Evolutionary conservation across 148 eudicot genomes (phyloP).

Genomic region (Talinum fruticosum): DNA sequence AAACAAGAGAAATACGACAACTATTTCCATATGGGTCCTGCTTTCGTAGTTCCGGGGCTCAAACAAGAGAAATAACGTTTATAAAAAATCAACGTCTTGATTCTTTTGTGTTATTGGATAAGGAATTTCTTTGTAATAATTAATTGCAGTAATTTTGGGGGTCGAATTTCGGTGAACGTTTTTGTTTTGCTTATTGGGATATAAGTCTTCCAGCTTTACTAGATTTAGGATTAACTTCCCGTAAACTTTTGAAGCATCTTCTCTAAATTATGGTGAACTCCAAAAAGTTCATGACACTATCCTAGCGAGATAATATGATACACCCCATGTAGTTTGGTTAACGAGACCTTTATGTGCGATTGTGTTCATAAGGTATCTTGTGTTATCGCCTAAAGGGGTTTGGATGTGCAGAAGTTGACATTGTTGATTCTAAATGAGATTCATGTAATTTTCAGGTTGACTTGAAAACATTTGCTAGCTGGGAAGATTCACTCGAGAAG

Average conservation of each 20-base stretch:
- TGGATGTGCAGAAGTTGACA: neutral
- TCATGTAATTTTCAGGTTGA: slow-evolving; percentile 51
- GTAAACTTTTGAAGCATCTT: neutral
- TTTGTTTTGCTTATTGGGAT: neutral
- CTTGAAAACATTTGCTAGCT: slow-evolving; percentile 65
- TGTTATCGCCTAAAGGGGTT: neutral
- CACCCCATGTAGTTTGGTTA: neutral
- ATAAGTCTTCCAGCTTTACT: neutral
- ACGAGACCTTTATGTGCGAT: neutral
- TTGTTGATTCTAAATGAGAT: neutral
- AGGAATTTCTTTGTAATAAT: no score
- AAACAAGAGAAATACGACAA: no score
- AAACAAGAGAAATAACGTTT: neutral
- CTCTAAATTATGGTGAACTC: neutral
- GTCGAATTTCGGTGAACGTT: no score
- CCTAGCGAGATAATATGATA: neutral
- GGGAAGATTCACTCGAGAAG: slow-evolving; percentile 98
- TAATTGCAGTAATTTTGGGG: no score
- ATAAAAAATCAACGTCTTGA: neutral
- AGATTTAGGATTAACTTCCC: no score
- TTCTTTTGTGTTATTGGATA: no score
- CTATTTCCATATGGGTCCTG: no score
- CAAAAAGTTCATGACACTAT: neutral
- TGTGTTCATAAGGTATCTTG: neutral
- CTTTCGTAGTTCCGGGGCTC: no score